Base-by-base conservation (phyloP, 1,284 basidiomycete species). In the Leccinum pseudoinsigne region DNA sequence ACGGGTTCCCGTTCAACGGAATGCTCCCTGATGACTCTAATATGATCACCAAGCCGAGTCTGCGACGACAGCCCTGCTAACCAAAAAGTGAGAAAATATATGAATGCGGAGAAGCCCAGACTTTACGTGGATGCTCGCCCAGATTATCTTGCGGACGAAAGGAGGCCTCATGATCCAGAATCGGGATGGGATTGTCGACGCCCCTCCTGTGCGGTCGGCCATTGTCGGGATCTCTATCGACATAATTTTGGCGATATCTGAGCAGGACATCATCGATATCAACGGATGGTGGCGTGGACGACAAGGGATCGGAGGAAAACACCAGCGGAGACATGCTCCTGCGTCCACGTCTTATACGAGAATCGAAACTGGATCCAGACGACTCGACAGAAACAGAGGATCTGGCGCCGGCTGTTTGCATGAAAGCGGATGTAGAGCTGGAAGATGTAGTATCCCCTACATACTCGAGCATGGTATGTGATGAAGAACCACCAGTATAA, bases 281-380 rank as follows among this genome's bases (percentile, higher is more conserved):
- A 5, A 47, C 40, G 16, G 70, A 57, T 31, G 70, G 50, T 16
- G 64, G 57, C 3, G 68, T 26, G 10, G 56, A 50, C 9, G 62
- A 59, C 7, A 64, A 55, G 1, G 64, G 62, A 64, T 69, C 65
- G 18, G 72, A 59, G 28, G 71, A 21, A 18, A 74, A 64, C 1
- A 66, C 65, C 1, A 74, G 64, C 4, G 73, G 73, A 11, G 73
- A 75, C 28, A 74, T 26, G 62, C 64, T 75, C 60, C 64, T 65
- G 61, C 65, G 71, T 53, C 57, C 23, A 51, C 61, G 72, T 62
- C 68, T 62, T 51, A 54, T 50, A 34, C 63, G 69, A 16, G 68
- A 66, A 38, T 62, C 16, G 3, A 68, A 54, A 23, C 50, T 38
- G 16, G 57, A 5, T n/a, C 61, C 55, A 5, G 64, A 62, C 2